A percentile compares a stretch with the other conserved stretches of the same genome.
phyloP scores from a whole-genome alignment of 78 protist species.

The slime mould (Dictyostelium discoideum) region DNA sequence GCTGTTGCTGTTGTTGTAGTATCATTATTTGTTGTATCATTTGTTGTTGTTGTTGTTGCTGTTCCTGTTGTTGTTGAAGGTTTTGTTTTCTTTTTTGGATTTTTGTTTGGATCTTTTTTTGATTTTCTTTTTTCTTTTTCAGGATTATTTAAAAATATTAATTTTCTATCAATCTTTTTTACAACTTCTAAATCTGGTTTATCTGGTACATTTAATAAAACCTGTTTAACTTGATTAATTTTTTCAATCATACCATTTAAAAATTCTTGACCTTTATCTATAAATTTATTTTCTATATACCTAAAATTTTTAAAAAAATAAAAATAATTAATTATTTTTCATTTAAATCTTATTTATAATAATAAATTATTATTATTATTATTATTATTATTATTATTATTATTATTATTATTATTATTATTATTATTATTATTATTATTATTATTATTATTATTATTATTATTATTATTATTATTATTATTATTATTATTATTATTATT shows the following conservation, averaged over 20 bases:
- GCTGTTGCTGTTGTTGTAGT: not conserved
- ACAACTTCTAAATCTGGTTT: slow-evolving; percentile 46
- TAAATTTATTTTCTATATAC: slow-evolving; percentile 40
- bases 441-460: too few relatives aligned
- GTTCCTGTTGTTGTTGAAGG: not conserved
- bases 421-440: too few relatives aligned
- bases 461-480: not conserved
- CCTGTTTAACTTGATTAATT: slow-evolving; percentile 28
- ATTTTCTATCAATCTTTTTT: slow-evolving; percentile 37
- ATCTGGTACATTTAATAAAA: not conserved
- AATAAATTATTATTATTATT: not conserved
- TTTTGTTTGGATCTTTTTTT: slow-evolving; percentile 31
- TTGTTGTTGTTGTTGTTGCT: not conserved
- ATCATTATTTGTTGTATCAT: not conserved
- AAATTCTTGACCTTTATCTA: not conserved
- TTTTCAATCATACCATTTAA: not conserved
- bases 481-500: not conserved
- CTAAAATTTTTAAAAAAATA: too few relatives aligned
- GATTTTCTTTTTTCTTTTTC: slow-evolving; percentile 42
- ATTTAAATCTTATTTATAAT: too few relatives aligned
- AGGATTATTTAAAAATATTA: slow-evolving; percentile 52
- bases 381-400: too few relatives aligned
- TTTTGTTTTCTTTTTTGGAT: slow-evolving; percentile 7
- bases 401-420: too few relatives aligned
- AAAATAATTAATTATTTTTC: too few relatives aligned